A percentile compares a stretch with the other conserved stretches of the same genome.
Evolutionary conservation across 2,329 filamentous ascomycete species (phyloP).

Genomic region (Ceratocystis alfenasii): DNA sequence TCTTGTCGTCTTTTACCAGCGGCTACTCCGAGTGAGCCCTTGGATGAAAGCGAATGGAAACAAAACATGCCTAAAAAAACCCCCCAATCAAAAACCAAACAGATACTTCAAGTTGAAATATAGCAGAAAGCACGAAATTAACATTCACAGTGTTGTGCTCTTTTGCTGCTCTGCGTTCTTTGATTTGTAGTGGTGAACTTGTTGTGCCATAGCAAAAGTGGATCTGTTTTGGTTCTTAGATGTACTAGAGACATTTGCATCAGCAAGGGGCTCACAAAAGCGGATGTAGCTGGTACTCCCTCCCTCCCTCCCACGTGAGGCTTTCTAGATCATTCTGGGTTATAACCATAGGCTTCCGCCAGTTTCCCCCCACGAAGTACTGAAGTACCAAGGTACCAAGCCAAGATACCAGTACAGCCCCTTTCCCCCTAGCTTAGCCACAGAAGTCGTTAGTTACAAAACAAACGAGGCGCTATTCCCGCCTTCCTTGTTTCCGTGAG

Average conservation of each 20-base stretch:
- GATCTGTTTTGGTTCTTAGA: not conserved
- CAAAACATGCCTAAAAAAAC: not conserved
- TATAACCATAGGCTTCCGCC: not conserved
- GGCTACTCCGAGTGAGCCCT: conserved; percentile 1
- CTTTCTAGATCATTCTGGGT: conserved; percentile 4
- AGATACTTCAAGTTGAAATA: too few species aligned
- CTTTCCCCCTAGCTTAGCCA: not conserved
- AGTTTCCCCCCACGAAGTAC: not conserved
- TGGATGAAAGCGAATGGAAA: not conserved
- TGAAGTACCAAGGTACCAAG: not conserved
- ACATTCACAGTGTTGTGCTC: not conserved
- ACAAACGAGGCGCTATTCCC: not conserved
- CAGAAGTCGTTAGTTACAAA: not conserved
- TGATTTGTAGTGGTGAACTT: not conserved
- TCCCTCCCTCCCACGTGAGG: not conserved
- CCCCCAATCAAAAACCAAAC: not conserved
- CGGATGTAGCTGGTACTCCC: conserved; percentile 14
- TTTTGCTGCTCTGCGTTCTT: not conserved
- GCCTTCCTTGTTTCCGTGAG: conserved; percentile 24
- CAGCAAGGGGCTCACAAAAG: not conserved
- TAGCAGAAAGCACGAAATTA: not conserved
- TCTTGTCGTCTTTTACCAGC: not conserved
- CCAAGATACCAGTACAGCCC: not conserved
- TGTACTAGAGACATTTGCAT: conserved; percentile 2
- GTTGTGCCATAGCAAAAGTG: conserved; percentile 2